Evolutionary conservation across 2,329 filamentous ascomycete species (phyloP).

Genomic region (Ampelomyces quisqualis): DNA sequence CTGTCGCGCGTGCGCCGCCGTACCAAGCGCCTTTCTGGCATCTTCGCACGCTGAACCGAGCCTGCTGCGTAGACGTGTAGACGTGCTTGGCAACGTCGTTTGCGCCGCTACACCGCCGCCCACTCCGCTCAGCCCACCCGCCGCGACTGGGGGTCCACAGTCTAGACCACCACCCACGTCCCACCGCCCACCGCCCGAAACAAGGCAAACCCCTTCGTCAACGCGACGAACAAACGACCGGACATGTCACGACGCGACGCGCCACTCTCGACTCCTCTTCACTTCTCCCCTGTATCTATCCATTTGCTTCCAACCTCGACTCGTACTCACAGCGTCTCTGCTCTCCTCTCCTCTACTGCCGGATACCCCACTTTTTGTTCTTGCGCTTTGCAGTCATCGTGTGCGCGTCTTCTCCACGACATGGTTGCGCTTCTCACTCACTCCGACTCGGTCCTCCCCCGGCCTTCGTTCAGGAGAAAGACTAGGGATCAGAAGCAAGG

Average conservation of each 20-base stretch:
- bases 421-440: conserved; percentile 13
- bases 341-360: conserved; percentile 14
- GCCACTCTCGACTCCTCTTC: conserved; percentile 21
- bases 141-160: conserved; percentile 22
- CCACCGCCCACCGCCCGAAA: conserved; percentile 17
- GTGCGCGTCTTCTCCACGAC: conserved; percentile 6
- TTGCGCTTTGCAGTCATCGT: conserved; percentile 6
- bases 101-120: conserved; percentile 16
- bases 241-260: background rate
- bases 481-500: conserved; percentile 15
- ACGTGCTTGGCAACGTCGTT: conserved; percentile 15
- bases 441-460: conserved; percentile 7
- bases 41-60: conserved; percentile 39
- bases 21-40: conserved; percentile 41
- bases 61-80: background rate
- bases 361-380: conserved; percentile 25
- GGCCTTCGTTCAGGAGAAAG: conserved; percentile 21
- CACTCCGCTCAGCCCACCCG: conserved; percentile 12
- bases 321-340: conserved; percentile 1
- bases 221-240: conserved; percentile 5
- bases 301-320: background rate
- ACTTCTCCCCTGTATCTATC: conserved; percentile 17
- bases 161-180: conserved; percentile 27
- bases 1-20: conserved; percentile 38
- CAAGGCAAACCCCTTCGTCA: conserved; percentile 9